Evolutionary conservation across 345 rosid species (phyloP).

Genomic region (Lumnitzera racemosa): DNA sequence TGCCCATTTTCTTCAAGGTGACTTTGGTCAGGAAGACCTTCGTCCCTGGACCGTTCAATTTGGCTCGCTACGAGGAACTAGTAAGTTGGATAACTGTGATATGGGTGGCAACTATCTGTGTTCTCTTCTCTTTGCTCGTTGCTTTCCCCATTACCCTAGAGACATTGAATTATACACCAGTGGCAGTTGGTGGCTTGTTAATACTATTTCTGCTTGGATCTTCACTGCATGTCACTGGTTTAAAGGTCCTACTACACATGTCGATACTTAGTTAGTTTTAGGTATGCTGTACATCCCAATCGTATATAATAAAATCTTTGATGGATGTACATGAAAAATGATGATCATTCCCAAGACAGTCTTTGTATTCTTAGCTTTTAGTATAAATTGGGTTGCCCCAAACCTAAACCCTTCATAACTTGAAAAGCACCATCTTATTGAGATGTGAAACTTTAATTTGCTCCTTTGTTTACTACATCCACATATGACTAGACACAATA

Average conservation of each 20-base stretch:
- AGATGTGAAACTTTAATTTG: too few relatives aligned
- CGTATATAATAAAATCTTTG: too few relatives aligned
- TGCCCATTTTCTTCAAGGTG: constrained; percentile 78
- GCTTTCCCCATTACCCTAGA: constrained; percentile 65
- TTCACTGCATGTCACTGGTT: constrained; percentile 75
- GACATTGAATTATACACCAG: constrained; percentile 92
- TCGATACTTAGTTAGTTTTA: constrained; percentile 16
- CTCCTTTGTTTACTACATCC: too few relatives aligned
- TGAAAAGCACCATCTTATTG: too few relatives aligned
- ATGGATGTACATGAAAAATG: too few relatives aligned
- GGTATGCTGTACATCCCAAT: too few relatives aligned
- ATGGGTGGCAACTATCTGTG: constrained; percentile 85
- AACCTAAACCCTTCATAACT: too few relatives aligned
- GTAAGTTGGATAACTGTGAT: constrained; percentile 88
- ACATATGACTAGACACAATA: too few relatives aligned
- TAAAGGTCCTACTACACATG: constrained; percentile 69
- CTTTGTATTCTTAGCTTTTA: too few relatives aligned
- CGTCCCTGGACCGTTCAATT: constrained; percentile 69
- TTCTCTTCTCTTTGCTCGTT: constrained; percentile 90
- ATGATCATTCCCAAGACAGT: too few relatives aligned
- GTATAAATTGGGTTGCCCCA: too few relatives aligned
- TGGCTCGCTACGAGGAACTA: constrained; percentile 51
- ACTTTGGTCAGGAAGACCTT: constrained; percentile 72
- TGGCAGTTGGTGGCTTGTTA: constrained; percentile 72
- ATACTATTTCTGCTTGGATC: constrained; percentile 49